Evolutionary conservation across 306 rosid species (phyloP).

Genomic region (Glycine latifolia): DNA sequence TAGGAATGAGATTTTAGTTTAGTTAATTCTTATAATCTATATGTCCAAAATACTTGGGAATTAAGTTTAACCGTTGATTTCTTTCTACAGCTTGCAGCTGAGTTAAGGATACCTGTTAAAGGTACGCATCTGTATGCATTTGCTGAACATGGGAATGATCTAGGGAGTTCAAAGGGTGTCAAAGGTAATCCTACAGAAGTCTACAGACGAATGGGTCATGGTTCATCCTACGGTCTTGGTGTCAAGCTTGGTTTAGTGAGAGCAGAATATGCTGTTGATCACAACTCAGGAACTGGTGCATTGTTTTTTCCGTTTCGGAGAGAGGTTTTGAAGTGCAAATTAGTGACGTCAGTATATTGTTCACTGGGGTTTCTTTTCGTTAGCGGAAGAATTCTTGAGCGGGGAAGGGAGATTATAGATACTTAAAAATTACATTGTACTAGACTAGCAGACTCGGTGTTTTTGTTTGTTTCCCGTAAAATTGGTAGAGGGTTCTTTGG

Average conservation of each 20-base stretch:
- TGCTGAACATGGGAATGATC: slow-evolving; percentile 94
- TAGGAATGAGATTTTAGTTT: slow-evolving; percentile 40
- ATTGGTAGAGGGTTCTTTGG: slow-evolving; percentile 31
- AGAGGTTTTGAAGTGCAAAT: slow-evolving; percentile 74
- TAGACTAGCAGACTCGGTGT: not conserved
- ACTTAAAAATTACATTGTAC: slow-evolving; percentile 40
- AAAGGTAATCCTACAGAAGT: slow-evolving; percentile 97
- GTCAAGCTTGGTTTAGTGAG: slow-evolving; percentile 87
- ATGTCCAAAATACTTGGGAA: not conserved
- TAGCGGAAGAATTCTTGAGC: not conserved
- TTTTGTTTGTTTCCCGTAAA: not conserved
- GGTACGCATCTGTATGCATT: slow-evolving; percentile 86
- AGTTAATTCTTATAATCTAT: too few relatives aligned
- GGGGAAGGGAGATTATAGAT: slow-evolving; percentile 21
- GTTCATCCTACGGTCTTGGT: slow-evolving; percentile 91
- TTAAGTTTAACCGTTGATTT: slow-evolving; percentile 27
- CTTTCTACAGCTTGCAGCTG: slow-evolving; percentile 84
- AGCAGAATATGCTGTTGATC: slow-evolving; percentile 92
- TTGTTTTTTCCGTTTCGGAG: slow-evolving; percentile 94
- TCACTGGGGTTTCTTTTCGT: slow-evolving; percentile 38
- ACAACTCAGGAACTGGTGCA: slow-evolving; percentile 92
- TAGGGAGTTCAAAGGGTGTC: slow-evolving; percentile 88
- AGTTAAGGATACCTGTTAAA: slow-evolving; percentile 83
- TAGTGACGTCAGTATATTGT: slow-evolving; percentile 40
- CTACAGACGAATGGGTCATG: slow-evolving; percentile 88